Percentiles rank a stretch among this genome's conserved stretches.
phyloP scores from a whole-genome alignment of 2,329 filamentous ascomycete species.

The Lasiodiplodia sp. region DNA sequence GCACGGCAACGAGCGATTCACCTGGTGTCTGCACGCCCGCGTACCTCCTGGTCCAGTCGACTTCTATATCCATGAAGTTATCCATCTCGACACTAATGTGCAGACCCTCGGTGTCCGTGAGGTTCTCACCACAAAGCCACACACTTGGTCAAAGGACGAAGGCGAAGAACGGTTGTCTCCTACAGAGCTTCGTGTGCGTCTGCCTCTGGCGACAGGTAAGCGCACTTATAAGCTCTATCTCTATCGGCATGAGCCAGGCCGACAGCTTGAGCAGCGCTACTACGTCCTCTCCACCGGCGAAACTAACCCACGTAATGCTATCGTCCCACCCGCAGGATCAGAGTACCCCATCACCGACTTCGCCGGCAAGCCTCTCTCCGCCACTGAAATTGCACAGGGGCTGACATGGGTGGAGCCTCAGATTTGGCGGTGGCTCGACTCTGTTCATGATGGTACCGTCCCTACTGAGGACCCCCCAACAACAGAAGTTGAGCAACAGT shows the following conservation, averaged over 20 bases:
- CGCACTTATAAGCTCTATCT: neutral
- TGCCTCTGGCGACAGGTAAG: neutral
- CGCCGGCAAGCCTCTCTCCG: neutral
- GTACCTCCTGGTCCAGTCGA: neutral
- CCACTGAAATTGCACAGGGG: neutral
- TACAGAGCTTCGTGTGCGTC: neutral
- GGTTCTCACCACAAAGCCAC: neutral
- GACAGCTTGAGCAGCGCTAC: neutral
- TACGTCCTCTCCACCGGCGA: neutral
- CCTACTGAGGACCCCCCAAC: neutral
- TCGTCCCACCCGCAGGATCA: neutral
- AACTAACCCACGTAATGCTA: neutral
- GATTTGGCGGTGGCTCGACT: neutral
- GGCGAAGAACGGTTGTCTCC: neutral
- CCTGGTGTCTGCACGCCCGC: neutral
- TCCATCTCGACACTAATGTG: too few species aligned
- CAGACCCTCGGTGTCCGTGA: neutral
- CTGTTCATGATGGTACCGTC: neutral
- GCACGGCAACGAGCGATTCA: neutral
- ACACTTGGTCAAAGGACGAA: neutral
- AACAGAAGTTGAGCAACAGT: too few species aligned
- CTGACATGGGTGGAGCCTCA: neutral
- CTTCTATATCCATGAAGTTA: neutral
- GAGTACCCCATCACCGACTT: neutral
- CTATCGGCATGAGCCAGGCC: neutral